Percentiles rank a stretch among this genome's conserved stretches.
These are phyloP conservation scores for Camellia oleifera DNA, from an alignment of 179 eudicot species.

Conservation along the genomic window DNA sequence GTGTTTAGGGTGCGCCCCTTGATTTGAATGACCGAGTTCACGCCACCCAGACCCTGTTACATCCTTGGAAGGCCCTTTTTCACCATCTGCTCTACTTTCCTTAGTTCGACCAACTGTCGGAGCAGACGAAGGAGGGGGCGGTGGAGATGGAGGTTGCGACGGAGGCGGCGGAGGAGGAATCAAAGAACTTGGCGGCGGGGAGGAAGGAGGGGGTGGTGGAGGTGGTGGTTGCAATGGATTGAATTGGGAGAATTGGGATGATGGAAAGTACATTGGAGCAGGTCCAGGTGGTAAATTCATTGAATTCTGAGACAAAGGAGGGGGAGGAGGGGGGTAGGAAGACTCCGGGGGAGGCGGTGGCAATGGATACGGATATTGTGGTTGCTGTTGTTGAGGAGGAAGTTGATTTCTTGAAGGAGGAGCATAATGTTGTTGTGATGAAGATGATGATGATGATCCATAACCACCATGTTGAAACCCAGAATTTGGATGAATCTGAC, in stretches of 20 bases:
- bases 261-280: slow-evolving; percentile 55
- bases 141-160: slow-evolving; percentile 23
- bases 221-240: slow-evolving; percentile 59
- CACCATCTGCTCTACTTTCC: slow-evolving; percentile 51
- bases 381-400: slow-evolving; percentile 41
- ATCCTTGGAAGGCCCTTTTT: slow-evolving; percentile 44
- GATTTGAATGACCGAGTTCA: slow-evolving; percentile 24
- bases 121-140: slow-evolving; percentile 45
- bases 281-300: slow-evolving; percentile 41
- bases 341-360: slow-evolving; percentile 79
- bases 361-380: slow-evolving; percentile 54
- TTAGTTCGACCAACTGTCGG: slow-evolving; percentile 39
- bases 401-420: slow-evolving; percentile 30
- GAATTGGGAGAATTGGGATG: slow-evolving; percentile 80
- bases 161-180: slow-evolving; percentile 47
- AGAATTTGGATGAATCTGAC: slow-evolving; percentile 34
- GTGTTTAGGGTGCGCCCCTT: slow-evolving; percentile 44
- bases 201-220: slow-evolving; percentile 68
- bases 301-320: slow-evolving; percentile 41
- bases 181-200: slow-evolving; percentile 65
- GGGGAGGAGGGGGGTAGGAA: slow-evolving; percentile 67
- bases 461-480: slow-evolving; percentile 42
- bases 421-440: slow-evolving; percentile 29
- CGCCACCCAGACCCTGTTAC: slow-evolving; percentile 17
- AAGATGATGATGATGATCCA: slow-evolving; percentile 17